A percentile compares a stretch with the other conserved stretches of the same genome.
Evolutionary conservation across 129 eudicot species (phyloP).

Genomic region (Flaveria brownii): DNA sequence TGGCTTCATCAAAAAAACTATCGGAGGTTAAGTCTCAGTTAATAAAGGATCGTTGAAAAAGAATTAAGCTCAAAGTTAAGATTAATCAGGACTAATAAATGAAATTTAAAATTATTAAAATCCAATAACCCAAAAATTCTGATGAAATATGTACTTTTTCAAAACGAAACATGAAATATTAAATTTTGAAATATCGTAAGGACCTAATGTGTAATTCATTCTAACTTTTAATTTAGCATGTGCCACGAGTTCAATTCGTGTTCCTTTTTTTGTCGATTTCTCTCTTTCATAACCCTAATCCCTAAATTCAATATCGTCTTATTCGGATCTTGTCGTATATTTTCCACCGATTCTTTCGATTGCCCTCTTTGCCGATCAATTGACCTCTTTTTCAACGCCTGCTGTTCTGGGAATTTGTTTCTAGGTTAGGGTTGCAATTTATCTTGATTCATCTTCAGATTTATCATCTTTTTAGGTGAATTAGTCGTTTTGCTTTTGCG

Average conservation of each 20-base stretch:
- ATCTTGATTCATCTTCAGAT: slow-evolving; percentile 21
- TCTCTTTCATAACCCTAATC: slow-evolving; percentile 30
- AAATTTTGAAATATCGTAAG: too few species aligned
- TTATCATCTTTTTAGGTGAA: slow-evolving; percentile 7
- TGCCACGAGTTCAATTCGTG: background rate
- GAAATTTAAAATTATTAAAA: too few species aligned
- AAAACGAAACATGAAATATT: too few species aligned
- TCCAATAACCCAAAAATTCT: too few species aligned
- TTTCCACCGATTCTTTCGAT: slow-evolving; percentile 31
- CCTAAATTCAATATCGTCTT: slow-evolving; percentile 31
- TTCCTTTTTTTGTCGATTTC: slow-evolving; percentile 10
- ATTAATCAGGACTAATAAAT: too few species aligned
- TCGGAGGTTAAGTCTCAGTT: too few species aligned
- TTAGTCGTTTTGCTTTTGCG: background rate
- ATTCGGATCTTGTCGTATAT: background rate
- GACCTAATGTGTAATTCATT: too few species aligned
- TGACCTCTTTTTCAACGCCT: slow-evolving; percentile 30
- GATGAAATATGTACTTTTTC: too few species aligned
- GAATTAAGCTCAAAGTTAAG: too few species aligned
- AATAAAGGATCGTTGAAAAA: too few species aligned
- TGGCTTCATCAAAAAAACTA: too few species aligned
- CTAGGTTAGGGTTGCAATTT: slow-evolving; percentile 40
- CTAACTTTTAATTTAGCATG: background rate
- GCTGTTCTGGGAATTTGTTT: slow-evolving; percentile 27
- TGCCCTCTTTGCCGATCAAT: slow-evolving; percentile 34